Conservation (phyloP, 1,284 basidiomycete species). For the Grifola frondosa region DNA sequence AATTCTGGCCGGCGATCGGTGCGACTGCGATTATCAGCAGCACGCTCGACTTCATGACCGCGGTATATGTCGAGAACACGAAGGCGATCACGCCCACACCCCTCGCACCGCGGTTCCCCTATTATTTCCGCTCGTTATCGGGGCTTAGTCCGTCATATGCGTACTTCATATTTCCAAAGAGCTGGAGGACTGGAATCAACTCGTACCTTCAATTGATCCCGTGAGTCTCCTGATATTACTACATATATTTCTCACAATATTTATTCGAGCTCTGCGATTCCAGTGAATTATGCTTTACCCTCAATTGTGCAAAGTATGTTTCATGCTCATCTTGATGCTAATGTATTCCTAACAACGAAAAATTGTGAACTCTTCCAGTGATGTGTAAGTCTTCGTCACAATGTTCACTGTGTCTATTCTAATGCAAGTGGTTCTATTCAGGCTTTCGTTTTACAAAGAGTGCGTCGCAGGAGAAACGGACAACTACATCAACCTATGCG, state of each 20-base stretch:
- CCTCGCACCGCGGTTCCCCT: neutral
- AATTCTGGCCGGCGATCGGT: neutral
- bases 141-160: neutral
- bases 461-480: neutral
- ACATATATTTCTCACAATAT: neutral
- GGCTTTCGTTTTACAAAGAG: constrained; percentile 10
- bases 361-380: neutral
- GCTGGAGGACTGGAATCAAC: neutral
- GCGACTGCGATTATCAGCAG: neutral
- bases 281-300: neutral
- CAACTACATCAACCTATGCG: constrained; percentile 2
- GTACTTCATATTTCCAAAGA: constrained; percentile 2
- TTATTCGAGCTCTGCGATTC: too few relatives aligned
- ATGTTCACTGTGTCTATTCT: neutral
- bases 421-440: neutral
- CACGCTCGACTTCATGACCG: neutral
- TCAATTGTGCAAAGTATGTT: constrained; percentile 1
- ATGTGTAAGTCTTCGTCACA: neutral
- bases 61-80: constrained; percentile 1
- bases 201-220: constrained; percentile 1
- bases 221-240: constrained; percentile 1
- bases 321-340: neutral
- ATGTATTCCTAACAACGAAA: too few relatives aligned
- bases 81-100: neutral
- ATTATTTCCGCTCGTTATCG: neutral